These are phyloP conservation scores for Amylocarpus encephaloides DNA, from an alignment of 2,329 filamentous ascomycete genomes.

Conservation along the genomic window DNA sequence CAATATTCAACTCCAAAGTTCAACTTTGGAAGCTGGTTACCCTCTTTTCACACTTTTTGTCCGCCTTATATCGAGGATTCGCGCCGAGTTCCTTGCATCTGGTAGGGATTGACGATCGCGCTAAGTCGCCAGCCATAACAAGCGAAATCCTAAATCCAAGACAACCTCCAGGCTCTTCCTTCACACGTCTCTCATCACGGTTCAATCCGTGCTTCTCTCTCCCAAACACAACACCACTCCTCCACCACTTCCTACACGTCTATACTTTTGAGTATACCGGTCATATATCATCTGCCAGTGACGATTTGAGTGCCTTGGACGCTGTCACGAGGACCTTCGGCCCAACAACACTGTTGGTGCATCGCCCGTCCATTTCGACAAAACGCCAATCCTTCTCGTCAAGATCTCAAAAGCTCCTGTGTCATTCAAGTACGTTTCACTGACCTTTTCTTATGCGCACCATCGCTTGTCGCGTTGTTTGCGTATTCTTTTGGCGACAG, in stretches of 20 bases:
- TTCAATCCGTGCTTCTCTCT: constrained; percentile 22
- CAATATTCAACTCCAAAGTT: background rate
- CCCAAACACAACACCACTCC: constrained; percentile 28
- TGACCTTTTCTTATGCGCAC: background rate
- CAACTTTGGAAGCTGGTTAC: background rate
- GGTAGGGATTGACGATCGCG: constrained; percentile 15
- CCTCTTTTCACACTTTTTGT: background rate
- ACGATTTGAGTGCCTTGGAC: constrained; percentile 17
- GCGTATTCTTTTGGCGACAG: constrained; percentile 1
- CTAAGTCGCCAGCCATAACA: constrained; percentile 22
- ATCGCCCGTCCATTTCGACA: constrained; percentile 7
- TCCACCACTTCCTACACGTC: constrained; percentile 24
- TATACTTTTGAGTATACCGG: constrained; percentile 5
- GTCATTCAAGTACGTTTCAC: constrained; percentile 23
- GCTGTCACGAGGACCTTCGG: constrained; percentile 5
- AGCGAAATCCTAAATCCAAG: constrained; percentile 15
- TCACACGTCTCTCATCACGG: constrained; percentile 20
- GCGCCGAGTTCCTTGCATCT: constrained; percentile 11
- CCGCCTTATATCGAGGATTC: constrained; percentile 8
- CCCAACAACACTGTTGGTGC: constrained; percentile 26
- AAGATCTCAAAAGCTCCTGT: constrained; percentile 7
- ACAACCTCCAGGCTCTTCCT: constrained; percentile 21
- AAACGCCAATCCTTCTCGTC: constrained; percentile 11
- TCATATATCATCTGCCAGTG: constrained; percentile 12
- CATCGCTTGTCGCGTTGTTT: constrained; percentile 21